Evolutionary conservation across 192 early-diverging fungal species (phyloP).

Genomic region (Chytriomyces confervae): DNA sequence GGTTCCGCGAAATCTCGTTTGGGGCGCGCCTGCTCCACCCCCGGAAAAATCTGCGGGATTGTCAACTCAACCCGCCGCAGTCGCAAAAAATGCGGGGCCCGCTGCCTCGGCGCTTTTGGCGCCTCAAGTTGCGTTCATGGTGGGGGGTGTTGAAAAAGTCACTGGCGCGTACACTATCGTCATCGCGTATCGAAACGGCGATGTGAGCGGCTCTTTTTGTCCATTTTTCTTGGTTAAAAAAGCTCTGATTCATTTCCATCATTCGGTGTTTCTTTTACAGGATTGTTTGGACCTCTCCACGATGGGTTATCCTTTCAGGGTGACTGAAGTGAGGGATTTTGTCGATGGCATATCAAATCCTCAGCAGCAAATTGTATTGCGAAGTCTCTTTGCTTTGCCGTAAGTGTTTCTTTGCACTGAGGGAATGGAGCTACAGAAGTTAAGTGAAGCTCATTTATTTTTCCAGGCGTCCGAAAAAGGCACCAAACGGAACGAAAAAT

Average conservation of each 20-base stretch:
- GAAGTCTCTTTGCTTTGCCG: conserved; percentile 52
- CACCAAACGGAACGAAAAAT: conserved; percentile 35
- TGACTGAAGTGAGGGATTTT: conserved; percentile 35
- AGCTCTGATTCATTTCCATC: neutral
- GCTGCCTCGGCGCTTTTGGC: conserved; percentile 32
- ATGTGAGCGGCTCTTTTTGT: conserved; percentile 15
- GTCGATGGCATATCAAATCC: neutral
- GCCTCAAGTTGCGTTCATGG: conserved; percentile 7
- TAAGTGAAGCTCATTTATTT: neutral
- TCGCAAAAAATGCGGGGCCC: neutral
- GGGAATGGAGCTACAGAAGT: neutral
- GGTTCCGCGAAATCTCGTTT: conserved; percentile 2
- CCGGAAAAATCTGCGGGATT: conserved; percentile 1
- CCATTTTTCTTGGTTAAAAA: neutral
- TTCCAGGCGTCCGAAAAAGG: conserved; percentile 36
- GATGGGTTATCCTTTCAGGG: conserved; percentile 43
- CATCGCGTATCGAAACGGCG: conserved; percentile 42
- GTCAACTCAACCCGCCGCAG: conserved; percentile 23
- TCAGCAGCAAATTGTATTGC: conserved; percentile 6
- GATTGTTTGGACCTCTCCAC: conserved; percentile 43
- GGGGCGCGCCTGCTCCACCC: conserved; percentile 1
- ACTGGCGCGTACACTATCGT: conserved; percentile 40
- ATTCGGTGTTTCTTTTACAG: conserved; percentile 12
- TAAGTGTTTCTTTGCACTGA: conserved; percentile 14
- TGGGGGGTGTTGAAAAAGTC: conserved; percentile 19